Evolutionary conservation across 1,284 basidiomycete species (phyloP).

Genomic region (Trametes sp.): DNA sequence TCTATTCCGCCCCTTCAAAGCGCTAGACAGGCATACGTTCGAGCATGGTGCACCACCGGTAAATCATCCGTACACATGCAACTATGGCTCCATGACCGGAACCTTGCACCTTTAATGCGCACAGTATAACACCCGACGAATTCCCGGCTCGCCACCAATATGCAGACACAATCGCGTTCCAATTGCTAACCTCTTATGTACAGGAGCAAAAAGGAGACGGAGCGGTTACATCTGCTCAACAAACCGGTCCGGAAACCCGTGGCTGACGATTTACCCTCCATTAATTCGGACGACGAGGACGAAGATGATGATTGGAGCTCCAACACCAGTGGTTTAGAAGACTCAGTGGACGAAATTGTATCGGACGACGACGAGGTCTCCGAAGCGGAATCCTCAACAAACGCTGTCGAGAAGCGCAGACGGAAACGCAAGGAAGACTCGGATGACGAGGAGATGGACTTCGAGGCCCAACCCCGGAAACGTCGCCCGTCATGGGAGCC

Average conservation of each 20-base stretch:
- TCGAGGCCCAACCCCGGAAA: constrained; percentile 68
- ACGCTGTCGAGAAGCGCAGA: constrained; percentile 20
- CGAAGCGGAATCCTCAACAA: constrained; percentile 32
- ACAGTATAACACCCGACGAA: background rate
- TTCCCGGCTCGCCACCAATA: background rate
- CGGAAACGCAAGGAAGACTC: constrained; percentile 50
- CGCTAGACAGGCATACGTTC: too few relatives aligned
- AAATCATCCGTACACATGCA: too few relatives aligned
- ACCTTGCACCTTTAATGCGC: too few relatives aligned
- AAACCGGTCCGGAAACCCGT: constrained; percentile 60
- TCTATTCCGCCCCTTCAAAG: too few relatives aligned
- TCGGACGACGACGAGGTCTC: constrained; percentile 28
- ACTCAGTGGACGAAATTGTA: constrained; percentile 42
- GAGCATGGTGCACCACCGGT: too few relatives aligned
- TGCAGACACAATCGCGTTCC: background rate
- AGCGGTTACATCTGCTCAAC: constrained; percentile 65
- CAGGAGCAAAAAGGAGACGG: constrained; percentile 83
- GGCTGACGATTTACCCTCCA: constrained; percentile 67
- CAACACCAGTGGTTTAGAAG: constrained; percentile 47
- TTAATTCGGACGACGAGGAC: constrained; percentile 67
- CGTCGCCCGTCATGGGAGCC: constrained; percentile 53
- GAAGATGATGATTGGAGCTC: constrained; percentile 65
- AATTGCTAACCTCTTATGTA: background rate
- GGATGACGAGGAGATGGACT: constrained; percentile 72
- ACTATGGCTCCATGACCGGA: too few relatives aligned